Percentiles rank a stretch among this genome's conserved stretches.
These are phyloP conservation scores for Calocybe gangraenosa DNA, from an alignment of 768 basidiomycete species.

Conservation along the genomic window DNA sequence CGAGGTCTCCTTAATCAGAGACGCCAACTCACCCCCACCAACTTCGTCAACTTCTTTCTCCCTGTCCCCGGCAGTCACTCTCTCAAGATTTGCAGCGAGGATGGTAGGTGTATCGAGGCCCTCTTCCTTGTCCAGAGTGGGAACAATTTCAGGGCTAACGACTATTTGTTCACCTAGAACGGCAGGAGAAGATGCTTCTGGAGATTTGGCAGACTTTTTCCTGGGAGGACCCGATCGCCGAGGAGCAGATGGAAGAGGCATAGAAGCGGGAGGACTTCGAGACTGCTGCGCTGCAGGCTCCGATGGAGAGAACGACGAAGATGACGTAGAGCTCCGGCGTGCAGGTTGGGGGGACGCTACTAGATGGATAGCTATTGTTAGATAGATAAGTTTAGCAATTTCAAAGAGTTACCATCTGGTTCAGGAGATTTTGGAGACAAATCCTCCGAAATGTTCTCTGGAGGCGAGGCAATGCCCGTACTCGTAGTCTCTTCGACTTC, in stretches of 20 bases:
- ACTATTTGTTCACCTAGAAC: slow-evolving; percentile 13
- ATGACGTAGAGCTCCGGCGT: slow-evolving; percentile 23
- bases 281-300: slow-evolving; percentile 27
- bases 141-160: slow-evolving; percentile 4
- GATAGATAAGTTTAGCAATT: not conserved
- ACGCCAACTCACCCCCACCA: slow-evolving; percentile 1
- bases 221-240: slow-evolving; percentile 74
- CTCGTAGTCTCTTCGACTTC: slow-evolving; percentile 5
- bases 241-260: slow-evolving; percentile 74
- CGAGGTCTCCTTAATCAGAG: not conserved
- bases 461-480: slow-evolving; percentile 1
- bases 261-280: slow-evolving; percentile 42
- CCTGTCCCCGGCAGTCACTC: slow-evolving; percentile 5
- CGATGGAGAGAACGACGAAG: slow-evolving; percentile 19
- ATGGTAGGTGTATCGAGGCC: slow-evolving; percentile 3
- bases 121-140: not conserved
- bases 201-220: slow-evolving; percentile 54
- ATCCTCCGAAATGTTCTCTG: slow-evolving; percentile 7
- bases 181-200: slow-evolving; percentile 13
- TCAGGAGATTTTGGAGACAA: not conserved
- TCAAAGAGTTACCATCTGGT: slow-evolving; percentile 4
- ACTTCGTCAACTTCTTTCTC: slow-evolving; percentile 19
- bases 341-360: slow-evolving; percentile 13
- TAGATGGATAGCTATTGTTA: not conserved
- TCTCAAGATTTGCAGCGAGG: slow-evolving; percentile 10